Evolutionary conservation across 1,284 basidiomycete species (phyloP), one percentile per base, ranked within the genome.

Genomic region (Pseudozyma sp.): DNA sequence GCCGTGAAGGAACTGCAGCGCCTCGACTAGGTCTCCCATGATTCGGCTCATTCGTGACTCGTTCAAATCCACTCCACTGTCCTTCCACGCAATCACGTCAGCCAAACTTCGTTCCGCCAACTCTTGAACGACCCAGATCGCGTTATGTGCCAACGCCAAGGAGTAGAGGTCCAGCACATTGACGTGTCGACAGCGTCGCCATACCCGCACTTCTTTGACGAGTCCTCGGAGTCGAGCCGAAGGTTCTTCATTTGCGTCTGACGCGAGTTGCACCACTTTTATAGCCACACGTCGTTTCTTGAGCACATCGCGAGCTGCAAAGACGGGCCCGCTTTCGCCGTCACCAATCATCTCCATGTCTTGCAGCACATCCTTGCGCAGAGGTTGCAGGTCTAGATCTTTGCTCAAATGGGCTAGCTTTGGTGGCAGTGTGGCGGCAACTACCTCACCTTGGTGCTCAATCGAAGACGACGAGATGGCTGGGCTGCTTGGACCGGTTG

Each of bases 71-170:
- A 79, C 52, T 0, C 77, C 67, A 9, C 19, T 42, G 38, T 64
- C 65, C 43, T 77, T 70, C 50, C 70, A 68, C 3, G 67, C 66
- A 18, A 80, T 76, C 45, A 81, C 52, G 40, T 81, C 79, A 7
- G 76, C 78, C 40, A 81, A 52, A 35, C 77, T 77, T 14, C 73
- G 52, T 40, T 78, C 69, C 40, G 72, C 72, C 6, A 80, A 67
- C 66, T 81, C 79, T 19, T 81, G 79, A 4, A 75, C 73, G 21
- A 81, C 58, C 79, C 79, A 81, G 54, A 81, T 62, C 52, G 58
- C 51, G 3, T 73, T 57, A 25, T 73, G 49, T 14, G 61, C 42
- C 19, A 72, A 31, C 10, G 78, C 72, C 9, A 65, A 62, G 51
- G 73, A 73, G 42, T 78, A 67, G 19, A 81, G 65, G 38, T 58